Evolutionary conservation across 2,329 filamentous ascomycete genomes (phyloP).

Genomic region (Thelonectria olida): DNA sequence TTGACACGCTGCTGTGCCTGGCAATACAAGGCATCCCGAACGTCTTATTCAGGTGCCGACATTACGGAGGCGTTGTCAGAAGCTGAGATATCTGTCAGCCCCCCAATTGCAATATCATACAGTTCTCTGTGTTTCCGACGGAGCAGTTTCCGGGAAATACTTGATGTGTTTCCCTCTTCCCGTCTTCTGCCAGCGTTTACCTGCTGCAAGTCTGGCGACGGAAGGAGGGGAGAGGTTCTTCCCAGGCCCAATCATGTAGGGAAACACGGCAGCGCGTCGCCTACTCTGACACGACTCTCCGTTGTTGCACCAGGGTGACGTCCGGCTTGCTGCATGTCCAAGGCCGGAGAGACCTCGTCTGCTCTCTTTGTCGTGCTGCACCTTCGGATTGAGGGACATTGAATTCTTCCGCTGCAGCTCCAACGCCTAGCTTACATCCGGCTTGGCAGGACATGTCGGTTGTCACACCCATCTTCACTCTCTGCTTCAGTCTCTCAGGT

Average conservation of each 20-base stretch:
- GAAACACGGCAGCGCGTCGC: constrained; percentile 19
- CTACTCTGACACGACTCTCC: constrained; percentile 16
- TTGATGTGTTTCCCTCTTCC: neutral
- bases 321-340: constrained; percentile 33
- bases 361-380: constrained; percentile 11
- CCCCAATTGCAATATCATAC: neutral
- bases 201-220: neutral
- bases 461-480: neutral
- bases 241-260: neutral
- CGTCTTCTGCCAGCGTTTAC: constrained; percentile 3
- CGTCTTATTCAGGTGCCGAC: neutral
- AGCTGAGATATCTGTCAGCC: neutral
- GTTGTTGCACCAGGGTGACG: constrained; percentile 28
- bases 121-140: neutral
- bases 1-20: neutral
- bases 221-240: neutral
- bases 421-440: constrained; percentile 19
- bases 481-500: neutral
- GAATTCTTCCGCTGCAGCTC: constrained; percentile 31
- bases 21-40: constrained; percentile 1
- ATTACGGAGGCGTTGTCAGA: neutral
- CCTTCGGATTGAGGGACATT: constrained; percentile 33
- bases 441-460: constrained; percentile 7
- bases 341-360: constrained; percentile 7
- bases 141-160: neutral